Evolutionary conservation across 352 stramenopile species (phyloP), one percentile per base, ranked within the genome.

Genomic region (Pythium guiyangense): DNA sequence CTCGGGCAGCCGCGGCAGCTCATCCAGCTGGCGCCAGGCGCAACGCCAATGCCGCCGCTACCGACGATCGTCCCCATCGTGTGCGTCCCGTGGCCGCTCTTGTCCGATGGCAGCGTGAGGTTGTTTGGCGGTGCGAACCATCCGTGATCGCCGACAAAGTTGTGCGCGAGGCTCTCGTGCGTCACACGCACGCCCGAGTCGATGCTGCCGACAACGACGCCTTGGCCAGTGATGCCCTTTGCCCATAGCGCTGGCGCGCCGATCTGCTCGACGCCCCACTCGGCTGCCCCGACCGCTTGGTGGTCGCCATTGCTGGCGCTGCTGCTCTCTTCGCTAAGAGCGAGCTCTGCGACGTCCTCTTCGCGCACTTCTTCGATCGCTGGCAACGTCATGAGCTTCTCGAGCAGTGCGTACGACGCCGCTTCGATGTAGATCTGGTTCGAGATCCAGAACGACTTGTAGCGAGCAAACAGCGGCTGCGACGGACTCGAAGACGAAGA

Each of bases 401-500:
- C 62, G 25, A 72, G 39, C 11, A 73, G 37, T 52, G 60, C 62
- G 25, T 48, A 49, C 22, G 62, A 67, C 39, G 66, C 66, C n/a
- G 48, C 59, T 40, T 67, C 62, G 31, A 73, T 52, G 34, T 46
- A 67, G 44, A 70, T 49, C 54, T 67, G 57, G 58, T 67, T 70
- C 18, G 49, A 48, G 62, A 73, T 67, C 66, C 66, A 73, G 47
- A 70, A 69, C 49, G 50, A 42, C 65, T 72, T 27, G 20, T 56
- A 61, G 26, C 39, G 49, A 22, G 47, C 18, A 47, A 59, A 70
- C 37, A 66, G 35, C 11, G 55, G 59, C 39, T 57, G 47, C 34
- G 34, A 49, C 0, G 45, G 46, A 9, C 31, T 37, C 6, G 4
- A 37, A 9, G 31, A 10, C 31, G n/a, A n/a, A n/a, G n/a, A n/a